Conservation (phyloP, 179 eudicot genomes). For the Silene noctiflora region DNA sequence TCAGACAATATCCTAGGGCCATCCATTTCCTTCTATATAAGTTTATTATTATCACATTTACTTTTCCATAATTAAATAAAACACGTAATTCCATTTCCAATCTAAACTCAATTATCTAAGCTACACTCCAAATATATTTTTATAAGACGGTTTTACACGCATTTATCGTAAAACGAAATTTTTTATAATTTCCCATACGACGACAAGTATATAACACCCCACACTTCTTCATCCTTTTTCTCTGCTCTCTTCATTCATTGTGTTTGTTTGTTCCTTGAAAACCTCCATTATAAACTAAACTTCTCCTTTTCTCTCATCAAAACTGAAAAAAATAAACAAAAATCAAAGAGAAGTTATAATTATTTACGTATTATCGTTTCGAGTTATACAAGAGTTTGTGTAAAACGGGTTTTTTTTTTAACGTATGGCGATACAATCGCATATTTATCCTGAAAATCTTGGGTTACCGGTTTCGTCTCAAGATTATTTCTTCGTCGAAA, state of each 20-base stretch:
- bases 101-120: no score
- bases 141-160: no score
- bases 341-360: no score
- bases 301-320: not conserved
- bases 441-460: constrained; percentile 45
- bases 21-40: not conserved
- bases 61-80: not conserved
- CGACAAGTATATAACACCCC: constrained; percentile 8
- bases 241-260: constrained; percentile 24
- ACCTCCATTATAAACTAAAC: not conserved
- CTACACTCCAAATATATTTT: no score
- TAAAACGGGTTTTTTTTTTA: not conserved
- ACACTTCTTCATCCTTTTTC: not conserved
- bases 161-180: no score
- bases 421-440: constrained; percentile 64
- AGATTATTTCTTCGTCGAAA: constrained; percentile 27
- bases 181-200: not conserved
- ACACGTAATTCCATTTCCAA: no score
- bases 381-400: not conserved
- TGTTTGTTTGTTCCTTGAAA: constrained; percentile 13
- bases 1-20: not conserved
- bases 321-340: not conserved
- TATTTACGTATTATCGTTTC: no score
- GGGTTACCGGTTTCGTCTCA: constrained; percentile 41
- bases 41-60: not conserved